phyloP scores from a whole-genome alignment of 768 basidiomycete genomes.

The Agrocybe praecox region DNA sequence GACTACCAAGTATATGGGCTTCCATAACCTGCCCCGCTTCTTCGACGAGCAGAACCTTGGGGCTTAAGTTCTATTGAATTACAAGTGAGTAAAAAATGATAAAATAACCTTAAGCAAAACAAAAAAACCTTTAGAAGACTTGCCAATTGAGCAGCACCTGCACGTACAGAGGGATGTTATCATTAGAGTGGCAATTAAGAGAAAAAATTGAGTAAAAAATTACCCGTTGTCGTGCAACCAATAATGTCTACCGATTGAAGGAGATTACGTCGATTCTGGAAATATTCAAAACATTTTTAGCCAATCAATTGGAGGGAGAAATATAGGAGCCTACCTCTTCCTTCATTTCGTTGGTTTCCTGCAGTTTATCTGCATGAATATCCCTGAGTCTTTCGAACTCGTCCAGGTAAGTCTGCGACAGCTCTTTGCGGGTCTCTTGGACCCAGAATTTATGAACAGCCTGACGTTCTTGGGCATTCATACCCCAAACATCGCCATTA shows the following conservation, averaged over 20 bases:
- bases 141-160: slow-evolving; percentile 5
- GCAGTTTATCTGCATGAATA: slow-evolving; percentile 32
- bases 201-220: too few species aligned
- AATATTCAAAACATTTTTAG: neutral
- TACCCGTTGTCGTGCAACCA: slow-evolving; percentile 80
- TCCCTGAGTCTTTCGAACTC: slow-evolving; percentile 46
- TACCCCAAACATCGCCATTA: slow-evolving; percentile 48
- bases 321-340: slow-evolving; percentile 48
- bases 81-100: neutral
- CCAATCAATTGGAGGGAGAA: neutral
- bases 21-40: slow-evolving; percentile 86
- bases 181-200: neutral
- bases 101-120: too few species aligned
- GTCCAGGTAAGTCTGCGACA: slow-evolving; percentile 15
- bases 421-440: slow-evolving; percentile 34
- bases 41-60: slow-evolving; percentile 70
- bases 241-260: slow-evolving; percentile 60
- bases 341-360: slow-evolving; percentile 45
- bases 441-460: slow-evolving; percentile 50
- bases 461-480: slow-evolving; percentile 53
- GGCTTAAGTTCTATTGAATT: slow-evolving; percentile 50
- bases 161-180: too few species aligned
- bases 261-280: slow-evolving; percentile 60
- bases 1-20: slow-evolving; percentile 67
- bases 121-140: slow-evolving; percentile 4